Conservation (phyloP, 2,329 filamentous ascomycete species). For the Aspergillus aculeatus region DNA sequence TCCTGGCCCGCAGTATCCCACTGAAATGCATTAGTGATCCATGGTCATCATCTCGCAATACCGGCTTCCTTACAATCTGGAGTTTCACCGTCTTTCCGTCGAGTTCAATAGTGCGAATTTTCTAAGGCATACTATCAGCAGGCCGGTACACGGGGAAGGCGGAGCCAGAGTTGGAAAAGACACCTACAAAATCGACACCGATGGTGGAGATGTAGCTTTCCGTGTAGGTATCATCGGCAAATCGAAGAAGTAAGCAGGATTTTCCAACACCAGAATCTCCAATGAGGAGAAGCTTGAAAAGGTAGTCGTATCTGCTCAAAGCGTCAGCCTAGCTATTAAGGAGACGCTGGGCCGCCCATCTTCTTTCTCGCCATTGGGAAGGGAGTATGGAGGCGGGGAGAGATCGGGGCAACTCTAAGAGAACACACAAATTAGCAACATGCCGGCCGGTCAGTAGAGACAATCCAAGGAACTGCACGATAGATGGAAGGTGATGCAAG, state of each 20-base stretch:
- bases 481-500: neutral
- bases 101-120: conserved; percentile 99
- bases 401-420: conserved; percentile 25
- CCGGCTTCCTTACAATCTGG: conserved; percentile 73
- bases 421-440: conserved; percentile 4
- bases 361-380: neutral
- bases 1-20: conserved; percentile 99
- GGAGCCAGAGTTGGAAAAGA: neutral
- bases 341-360: neutral
- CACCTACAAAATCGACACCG: conserved; percentile 94
- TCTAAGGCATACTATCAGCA: conserved; percentile 55
- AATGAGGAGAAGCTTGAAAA: conserved; percentile 99
- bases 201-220: conserved; percentile 99
- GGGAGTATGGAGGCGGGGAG: neutral
- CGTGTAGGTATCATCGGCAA: conserved; percentile 98
- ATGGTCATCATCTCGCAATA: neutral
- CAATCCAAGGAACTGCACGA: neutral
- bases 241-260: conserved; percentile 96
- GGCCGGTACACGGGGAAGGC: neutral
- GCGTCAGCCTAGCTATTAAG: conserved; percentile 27
- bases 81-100: conserved; percentile 99
- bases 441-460: neutral
- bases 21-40: conserved; percentile 50
- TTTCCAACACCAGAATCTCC: conserved; percentile 99
- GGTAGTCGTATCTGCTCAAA: conserved; percentile 90